Percentiles rank a stretch among this genome's conserved stretches.
These are phyloP conservation scores for Claviceps quebecensis DNA, from an alignment of 2,329 filamentous ascomycete species.

Conservation along the genomic window DNA sequence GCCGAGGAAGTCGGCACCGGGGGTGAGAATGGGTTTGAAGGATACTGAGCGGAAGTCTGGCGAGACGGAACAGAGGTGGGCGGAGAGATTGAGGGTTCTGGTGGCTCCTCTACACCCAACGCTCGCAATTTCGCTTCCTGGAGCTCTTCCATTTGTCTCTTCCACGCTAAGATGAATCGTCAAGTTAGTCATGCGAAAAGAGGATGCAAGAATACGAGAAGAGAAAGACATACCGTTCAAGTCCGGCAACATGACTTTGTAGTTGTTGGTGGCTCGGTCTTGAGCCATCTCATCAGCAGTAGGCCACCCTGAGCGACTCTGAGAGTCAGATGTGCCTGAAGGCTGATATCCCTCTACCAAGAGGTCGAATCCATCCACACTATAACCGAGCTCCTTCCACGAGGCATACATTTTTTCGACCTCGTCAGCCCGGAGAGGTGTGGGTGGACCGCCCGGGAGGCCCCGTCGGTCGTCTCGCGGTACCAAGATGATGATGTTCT, in stretches of 20 bases:
- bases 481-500: slow-evolving; percentile 57
- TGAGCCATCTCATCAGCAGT: slow-evolving; percentile 40
- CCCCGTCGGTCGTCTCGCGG: slow-evolving; percentile 56
- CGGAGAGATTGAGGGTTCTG: slow-evolving; percentile 51
- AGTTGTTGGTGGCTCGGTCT: slow-evolving; percentile 40
- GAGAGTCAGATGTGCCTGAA: slow-evolving; percentile 31
- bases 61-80: slow-evolving; percentile 47
- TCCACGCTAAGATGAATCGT: slow-evolving; percentile 35
- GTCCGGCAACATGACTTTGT: slow-evolving; percentile 55
- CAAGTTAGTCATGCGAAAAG: slow-evolving; percentile 6
- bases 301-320: slow-evolving; percentile 59
- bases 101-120: slow-evolving; percentile 65
- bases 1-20: slow-evolving; percentile 69
- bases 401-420: slow-evolving; percentile 47
- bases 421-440: slow-evolving; percentile 41
- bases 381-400: slow-evolving; percentile 58
- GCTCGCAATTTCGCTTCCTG: slow-evolving; percentile 87
- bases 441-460: slow-evolving; percentile 35
- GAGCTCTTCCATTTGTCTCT: slow-evolving; percentile 66
- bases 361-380: slow-evolving; percentile 53
- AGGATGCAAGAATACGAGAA: neutral
- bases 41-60: slow-evolving; percentile 60
- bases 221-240: slow-evolving; percentile 36
- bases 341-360: slow-evolving; percentile 29
- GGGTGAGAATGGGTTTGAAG: slow-evolving; percentile 67